Evolutionary conservation across 331 rosid species (phyloP).

Genomic region (Acacia concinna): DNA sequence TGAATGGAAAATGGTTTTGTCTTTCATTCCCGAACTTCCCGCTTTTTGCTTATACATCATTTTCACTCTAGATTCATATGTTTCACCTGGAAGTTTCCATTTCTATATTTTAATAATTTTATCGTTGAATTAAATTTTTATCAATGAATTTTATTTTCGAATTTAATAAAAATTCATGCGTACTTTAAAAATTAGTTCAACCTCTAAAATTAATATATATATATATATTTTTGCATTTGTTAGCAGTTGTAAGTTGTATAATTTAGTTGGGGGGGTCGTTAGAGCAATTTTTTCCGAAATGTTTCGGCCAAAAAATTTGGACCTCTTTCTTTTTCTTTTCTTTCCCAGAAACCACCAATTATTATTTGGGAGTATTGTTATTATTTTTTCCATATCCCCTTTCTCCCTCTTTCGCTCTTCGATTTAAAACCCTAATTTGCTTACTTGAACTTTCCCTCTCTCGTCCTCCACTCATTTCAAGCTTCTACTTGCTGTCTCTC

Average conservation of each 20-base stretch:
- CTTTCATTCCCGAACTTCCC: too few species aligned
- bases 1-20: too few species aligned
- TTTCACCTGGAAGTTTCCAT: too few species aligned
- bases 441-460: conserved; percentile 5
- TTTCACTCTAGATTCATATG: too few species aligned
- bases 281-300: not conserved
- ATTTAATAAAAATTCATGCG: not conserved
- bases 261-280: not conserved
- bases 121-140: too few species aligned
- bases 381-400: not conserved
- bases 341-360: too few species aligned
- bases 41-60: too few species aligned
- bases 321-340: not conserved
- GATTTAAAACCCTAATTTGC: conserved; percentile 73
- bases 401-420: not conserved
- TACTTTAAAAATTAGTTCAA: too few species aligned
- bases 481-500: conserved; percentile 24
- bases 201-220: not conserved
- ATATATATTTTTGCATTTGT: too few species aligned
- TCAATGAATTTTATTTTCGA: not conserved
- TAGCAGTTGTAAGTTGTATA: too few species aligned
- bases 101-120: too few species aligned
- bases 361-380: not conserved
- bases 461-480: conserved; percentile 24
- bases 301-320: not conserved